Evolutionary conservation across 768 basidiomycete species (phyloP), one percentile per base, ranked within the genome.

Genomic region (Rhodotorula diobovata): DNA sequence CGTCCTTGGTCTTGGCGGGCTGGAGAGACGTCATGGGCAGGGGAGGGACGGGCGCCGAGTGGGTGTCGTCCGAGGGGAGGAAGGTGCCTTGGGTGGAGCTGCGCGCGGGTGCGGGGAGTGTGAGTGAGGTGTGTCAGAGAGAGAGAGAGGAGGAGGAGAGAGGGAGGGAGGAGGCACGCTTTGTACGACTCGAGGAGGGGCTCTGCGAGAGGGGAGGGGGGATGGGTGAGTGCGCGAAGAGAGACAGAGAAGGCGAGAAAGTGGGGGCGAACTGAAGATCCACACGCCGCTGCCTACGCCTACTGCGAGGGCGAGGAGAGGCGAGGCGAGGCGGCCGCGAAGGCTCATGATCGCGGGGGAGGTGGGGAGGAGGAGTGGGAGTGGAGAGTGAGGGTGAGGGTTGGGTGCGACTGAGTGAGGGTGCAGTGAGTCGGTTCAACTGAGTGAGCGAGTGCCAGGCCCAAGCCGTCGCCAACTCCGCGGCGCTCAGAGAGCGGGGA

Each of bases 51-150:
- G 68, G 65, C 3, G 68, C 73, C 3, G 73, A 45, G 58, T 75
- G 73, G 51, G 71, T 64, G 56, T 75, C 73, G 67, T 71, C 70
- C 56, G 68, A 63, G 25, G 73, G 73, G 20, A 51, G 61, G 64
- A 75, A 75, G 21, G 67, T 68, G 4, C 73, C 73, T 4, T 28
- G 1, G 0, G 73, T 75, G 20, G 73, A 75, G 1, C 70, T 72
- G 70, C n/a, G 48, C 14, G 18, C 37, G n/a, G n/a, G n/a, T n/a
- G n/a, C n/a, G n/a, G n/a, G n/a, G n/a, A n/a, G n/a, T n/a, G n/a
- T n/a, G n/a, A n/a, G n/a, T n/a, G 57, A n/a, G 0, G 32, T 18
- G 37, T 18, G 30, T 32, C 35, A 50, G 48, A 8, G 41, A 12
- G 41, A 9, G 41, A 43, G 41, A 43, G 8, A n/a, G 8, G 41